Evolutionary conservation across 208 protist species (phyloP).

Genomic region (Acanthamoeba quina): DNA sequence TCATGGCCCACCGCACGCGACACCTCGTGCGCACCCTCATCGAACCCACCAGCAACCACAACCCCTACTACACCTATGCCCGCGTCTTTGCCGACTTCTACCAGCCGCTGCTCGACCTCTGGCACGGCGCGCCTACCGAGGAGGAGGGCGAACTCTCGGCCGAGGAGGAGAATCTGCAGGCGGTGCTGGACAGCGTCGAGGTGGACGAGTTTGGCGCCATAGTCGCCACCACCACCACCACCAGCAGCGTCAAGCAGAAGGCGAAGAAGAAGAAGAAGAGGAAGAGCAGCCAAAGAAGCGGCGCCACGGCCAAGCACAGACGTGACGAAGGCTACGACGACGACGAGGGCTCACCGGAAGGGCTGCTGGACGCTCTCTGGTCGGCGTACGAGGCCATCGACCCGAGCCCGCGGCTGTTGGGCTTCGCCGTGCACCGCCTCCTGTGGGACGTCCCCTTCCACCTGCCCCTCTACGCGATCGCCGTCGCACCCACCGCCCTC

Average conservation of each 20-base stretch:
- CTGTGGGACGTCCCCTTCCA: not conserved
- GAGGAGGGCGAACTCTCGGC: not conserved
- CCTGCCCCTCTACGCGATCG: not conserved
- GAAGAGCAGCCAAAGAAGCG: not conserved
- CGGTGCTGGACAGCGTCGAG: not conserved
- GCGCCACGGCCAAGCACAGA: not conserved
- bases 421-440: not conserved
- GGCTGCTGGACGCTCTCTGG: too few relatives aligned
- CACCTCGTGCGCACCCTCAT: not conserved
- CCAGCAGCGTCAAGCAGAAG: too few relatives aligned
- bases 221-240: too few relatives aligned
- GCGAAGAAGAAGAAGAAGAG: not conserved
- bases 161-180: not conserved
- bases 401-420: not conserved
- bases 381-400: not conserved
- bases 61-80: not conserved
- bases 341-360: not conserved
- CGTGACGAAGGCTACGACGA: not conserved
- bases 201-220: too few relatives aligned
- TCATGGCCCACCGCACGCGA: not conserved
- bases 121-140: not conserved
- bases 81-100: not conserved
- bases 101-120: not conserved
- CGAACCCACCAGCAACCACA: not conserved
- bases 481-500: not conserved